These are phyloP conservation scores for Ceratobasidium sp. DNA, from an alignment of 1,284 basidiomycete genomes.

Conservation along the genomic window DNA sequence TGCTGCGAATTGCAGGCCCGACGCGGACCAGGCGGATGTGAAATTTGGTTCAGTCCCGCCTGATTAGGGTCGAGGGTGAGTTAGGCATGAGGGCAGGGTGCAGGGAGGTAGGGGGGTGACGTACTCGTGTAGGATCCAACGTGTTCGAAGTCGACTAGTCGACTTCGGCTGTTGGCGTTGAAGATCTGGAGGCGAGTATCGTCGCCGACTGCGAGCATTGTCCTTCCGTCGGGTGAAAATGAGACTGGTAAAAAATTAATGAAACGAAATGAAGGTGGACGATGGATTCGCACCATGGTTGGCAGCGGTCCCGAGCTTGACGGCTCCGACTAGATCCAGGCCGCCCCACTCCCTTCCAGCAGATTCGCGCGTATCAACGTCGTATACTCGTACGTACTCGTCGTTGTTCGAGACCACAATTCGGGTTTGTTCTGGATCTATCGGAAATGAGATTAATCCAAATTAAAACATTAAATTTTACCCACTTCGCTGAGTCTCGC, in stretches of 20 bases:
- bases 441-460: constrained; percentile 70
- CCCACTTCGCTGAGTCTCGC: constrained; percentile 10
- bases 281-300: constrained; percentile 70
- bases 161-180: constrained; percentile 30
- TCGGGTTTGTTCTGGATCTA: constrained; percentile 84
- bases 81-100: constrained; percentile 44
- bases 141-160: constrained; percentile 49
- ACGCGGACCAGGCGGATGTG: constrained; percentile 83
- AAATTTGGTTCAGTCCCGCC: constrained; percentile 72
- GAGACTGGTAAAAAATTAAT: constrained; percentile 67
- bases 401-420: constrained; percentile 89
- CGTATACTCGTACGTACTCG: constrained; percentile 79
- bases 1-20: constrained; percentile 87
- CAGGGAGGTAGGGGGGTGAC: constrained; percentile 60
- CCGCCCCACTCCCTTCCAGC: constrained; percentile 57
- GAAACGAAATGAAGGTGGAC: constrained; percentile 51
- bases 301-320: constrained; percentile 77
- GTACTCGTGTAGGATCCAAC: constrained; percentile 63
- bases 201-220: constrained; percentile 88
- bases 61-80: constrained; percentile 50
- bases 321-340: constrained; percentile 59
- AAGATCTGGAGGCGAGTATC: constrained; percentile 58
- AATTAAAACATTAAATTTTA: background rate
- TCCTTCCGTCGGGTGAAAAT: constrained; percentile 86
- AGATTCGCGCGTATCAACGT: constrained; percentile 66